phyloP scores from a whole-genome alignment of 2,329 filamentous ascomycete species.

The Thielaviopsis populi region DNA sequence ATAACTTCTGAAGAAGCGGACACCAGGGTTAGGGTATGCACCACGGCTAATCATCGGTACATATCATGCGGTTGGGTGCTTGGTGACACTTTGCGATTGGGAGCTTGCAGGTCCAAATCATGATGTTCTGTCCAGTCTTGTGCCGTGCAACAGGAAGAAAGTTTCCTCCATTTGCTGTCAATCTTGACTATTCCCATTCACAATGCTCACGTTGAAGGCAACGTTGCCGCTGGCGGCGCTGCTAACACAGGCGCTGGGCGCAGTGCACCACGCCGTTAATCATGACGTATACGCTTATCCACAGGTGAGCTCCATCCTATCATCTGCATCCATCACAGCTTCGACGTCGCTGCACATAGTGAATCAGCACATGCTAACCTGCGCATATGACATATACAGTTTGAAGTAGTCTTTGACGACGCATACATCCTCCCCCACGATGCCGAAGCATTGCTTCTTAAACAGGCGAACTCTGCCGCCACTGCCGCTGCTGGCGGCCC shows the following conservation, averaged over 20 bases:
- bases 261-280: conserved; percentile 33
- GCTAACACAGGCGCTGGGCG: conserved; percentile 32
- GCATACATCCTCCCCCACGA: conserved; percentile 56
- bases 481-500: conserved; percentile 19
- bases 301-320: conserved; percentile 42
- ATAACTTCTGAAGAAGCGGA: no score
- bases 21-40: not conserved
- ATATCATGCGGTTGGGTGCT: not conserved
- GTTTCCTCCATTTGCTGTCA: not conserved
- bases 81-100: conserved; percentile 7
- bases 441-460: conserved; percentile 46
- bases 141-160: not conserved
- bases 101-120: not conserved
- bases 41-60: not conserved
- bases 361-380: not conserved
- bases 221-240: conserved; percentile 31
- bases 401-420: conserved; percentile 62
- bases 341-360: not conserved
- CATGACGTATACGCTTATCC: conserved; percentile 79
- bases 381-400: conserved; percentile 35
- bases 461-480: conserved; percentile 20
- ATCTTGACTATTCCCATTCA: not conserved
- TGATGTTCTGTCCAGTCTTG: not conserved
- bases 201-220: not conserved
- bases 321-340: not conserved